Evolutionary conservation across 2,329 filamentous ascomycete species (phyloP).

Genomic region (Phaeoacremonium minimum): DNA sequence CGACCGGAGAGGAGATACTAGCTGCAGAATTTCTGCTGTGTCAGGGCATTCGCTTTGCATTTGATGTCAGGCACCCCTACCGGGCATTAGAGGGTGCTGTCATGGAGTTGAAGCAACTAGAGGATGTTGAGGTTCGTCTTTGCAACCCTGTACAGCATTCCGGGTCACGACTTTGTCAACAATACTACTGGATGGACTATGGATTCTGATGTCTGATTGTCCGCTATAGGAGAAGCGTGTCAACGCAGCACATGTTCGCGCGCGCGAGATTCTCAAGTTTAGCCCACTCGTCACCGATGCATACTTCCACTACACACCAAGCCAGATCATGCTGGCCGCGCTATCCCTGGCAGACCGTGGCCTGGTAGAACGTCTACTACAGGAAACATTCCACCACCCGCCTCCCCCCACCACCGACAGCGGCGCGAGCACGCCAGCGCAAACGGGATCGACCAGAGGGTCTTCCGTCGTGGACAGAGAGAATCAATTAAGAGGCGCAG

Average conservation of each 20-base stretch:
- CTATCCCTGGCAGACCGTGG: conserved; percentile 70
- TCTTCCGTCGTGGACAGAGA: conserved; percentile 18
- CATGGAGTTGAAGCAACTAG: conserved; percentile 71
- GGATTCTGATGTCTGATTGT: conserved; percentile 1
- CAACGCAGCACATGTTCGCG: conserved; percentile 63
- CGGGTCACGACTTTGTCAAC: too few relatives aligned
- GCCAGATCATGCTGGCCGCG: conserved; percentile 87
- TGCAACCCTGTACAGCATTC: too few relatives aligned
- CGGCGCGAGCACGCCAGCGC: conserved; percentile 14
- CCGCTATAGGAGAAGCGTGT: conserved; percentile 33
- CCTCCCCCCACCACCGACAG: conserved; percentile 3
- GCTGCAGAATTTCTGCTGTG: conserved; percentile 90
- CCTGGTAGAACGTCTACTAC: conserved; percentile 47
- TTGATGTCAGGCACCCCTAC: conserved; percentile 89
- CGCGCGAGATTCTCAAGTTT: conserved; percentile 70
- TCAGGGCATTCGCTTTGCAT: conserved; percentile 87
- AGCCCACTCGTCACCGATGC: conserved; percentile 84
- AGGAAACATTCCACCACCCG: conserved; percentile 28
- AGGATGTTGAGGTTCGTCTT: conserved; percentile 50
- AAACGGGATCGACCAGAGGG: not conserved
- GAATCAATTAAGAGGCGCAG: conserved; percentile 12
- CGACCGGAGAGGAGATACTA: conserved; percentile 75
- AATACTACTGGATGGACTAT: conserved; percentile 17
- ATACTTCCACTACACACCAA: conserved; percentile 95
- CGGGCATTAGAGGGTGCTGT: conserved; percentile 81